Evolutionary conservation across 1,284 basidiomycete species (phyloP), one percentile per base, ranked within the genome.

Genomic region (Ustilago sp.): DNA sequence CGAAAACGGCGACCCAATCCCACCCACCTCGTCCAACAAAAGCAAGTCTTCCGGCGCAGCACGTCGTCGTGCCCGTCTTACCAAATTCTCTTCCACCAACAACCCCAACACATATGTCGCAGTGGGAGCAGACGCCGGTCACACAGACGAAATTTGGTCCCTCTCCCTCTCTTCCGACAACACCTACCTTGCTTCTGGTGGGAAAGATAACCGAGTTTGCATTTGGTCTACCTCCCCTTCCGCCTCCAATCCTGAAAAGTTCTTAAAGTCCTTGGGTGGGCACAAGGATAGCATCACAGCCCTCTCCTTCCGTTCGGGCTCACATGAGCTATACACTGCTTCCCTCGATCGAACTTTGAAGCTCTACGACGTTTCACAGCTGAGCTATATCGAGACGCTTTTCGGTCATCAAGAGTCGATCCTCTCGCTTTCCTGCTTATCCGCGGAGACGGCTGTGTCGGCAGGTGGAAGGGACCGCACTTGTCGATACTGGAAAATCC

Each of bases 381-480:
- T 97, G 88, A 93, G 93, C 5, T 95, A 96, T 83, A 92, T 98
- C 66, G 97, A 99, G 86, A 98, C 96, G 12, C 89, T 99, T 8
- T 99, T 98, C 84, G 96, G 96, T 1, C 96, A 99, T 85, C 97
- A 99, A 88, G 96, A 98, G 83, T 89, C 91, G 28, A 91, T 97
- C 31, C 88, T 93, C 12, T 88, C 89, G 5, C 85, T 99, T 1
- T 93, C 95, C 74, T 89, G 93, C 1, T 89, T 99, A 6, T 90
- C 92, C 34, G 91, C 91, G 3, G 94, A 98, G 82, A 91, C 92
- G 0, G 93, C 93, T 9, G 91, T 98, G 9, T 94, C 92, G 41
- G 92, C 92, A 0, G 96, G 97, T 11, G 93, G 92, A 1, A 88
- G 95, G 32, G 96, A 99, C 88, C 92, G 94, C 80, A 97, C 95